Base-by-base conservation (phyloP, 768 basidiomycete species). In the Chalciporus pseudorubinellus region DNA sequence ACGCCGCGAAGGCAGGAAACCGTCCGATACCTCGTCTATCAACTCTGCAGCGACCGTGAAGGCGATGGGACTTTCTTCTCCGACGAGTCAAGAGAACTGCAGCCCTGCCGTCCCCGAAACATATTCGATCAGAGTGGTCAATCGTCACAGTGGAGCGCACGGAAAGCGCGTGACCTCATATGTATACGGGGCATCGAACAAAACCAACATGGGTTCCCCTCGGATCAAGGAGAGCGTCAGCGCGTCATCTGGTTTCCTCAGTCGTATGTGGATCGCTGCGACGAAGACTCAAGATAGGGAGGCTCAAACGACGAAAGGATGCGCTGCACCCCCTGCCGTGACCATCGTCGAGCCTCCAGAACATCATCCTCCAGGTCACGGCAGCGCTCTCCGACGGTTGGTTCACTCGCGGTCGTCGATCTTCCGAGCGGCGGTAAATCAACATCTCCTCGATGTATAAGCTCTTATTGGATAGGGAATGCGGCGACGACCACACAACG, bases 261-360 rank as follows among this genome's bases (percentile, higher is more conserved):
- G 82, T 58, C 77, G 87, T 24, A 86, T 89, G 83, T 87, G 86
- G 83, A 87, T 79, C 31, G 82, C 79, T 11, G 82, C 83, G 44
- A 78, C 70, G 21, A 77, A 77, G 62, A 57, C 55, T 3, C 67
- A 63, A 39, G 69, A 75, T 51, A 68, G 58, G 60, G 62, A 68
- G 10, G 51, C 39, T 44, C 39, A 50, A 8, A 18, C 34, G 24
- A 38, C 39, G 5, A 66, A 56, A 29, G 28, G 44, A 21, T 54
- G 56, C 14, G 34, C 39, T 12, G 55, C 24, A 1, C 59, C 58
- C 22, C 52, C 55, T 28, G 46, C 58, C 4, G 58, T 65, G 43
- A 65, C 59, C 29, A 58, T 60, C 31, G 59, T 65, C 24, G 72
- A 70, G 33, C 57, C 63, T 29, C 49, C 47, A 20, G 68, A 60